Evolutionary conservation across 169 alveolate genomes (phyloP).

Genomic region (Plasmodium malariae): DNA sequence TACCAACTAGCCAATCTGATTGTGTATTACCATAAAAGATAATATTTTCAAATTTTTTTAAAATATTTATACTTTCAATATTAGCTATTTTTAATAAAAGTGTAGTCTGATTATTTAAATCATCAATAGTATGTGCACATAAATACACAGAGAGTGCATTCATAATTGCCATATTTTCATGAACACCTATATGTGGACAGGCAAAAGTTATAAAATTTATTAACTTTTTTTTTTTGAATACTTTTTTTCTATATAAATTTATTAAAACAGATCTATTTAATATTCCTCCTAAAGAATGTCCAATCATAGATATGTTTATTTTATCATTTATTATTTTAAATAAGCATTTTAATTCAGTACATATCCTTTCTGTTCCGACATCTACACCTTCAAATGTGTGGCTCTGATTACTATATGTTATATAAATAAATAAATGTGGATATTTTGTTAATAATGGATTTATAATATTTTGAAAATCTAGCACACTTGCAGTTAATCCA

Average conservation of each 20-base stretch:
- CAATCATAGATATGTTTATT: constrained; percentile 81
- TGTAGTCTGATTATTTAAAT: constrained; percentile 82
- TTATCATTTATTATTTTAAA: constrained; percentile 77
- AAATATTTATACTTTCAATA: constrained; percentile 65
- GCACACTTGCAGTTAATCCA: constrained; percentile 84
- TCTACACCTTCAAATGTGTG: constrained; percentile 84
- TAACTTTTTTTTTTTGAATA: constrained; percentile 76
- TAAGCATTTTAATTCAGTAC: constrained; percentile 78
- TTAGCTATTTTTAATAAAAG: constrained; percentile 78
- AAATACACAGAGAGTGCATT: constrained; percentile 70
- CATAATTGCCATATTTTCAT: constrained; percentile 81
- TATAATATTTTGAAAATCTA: constrained; percentile 77
- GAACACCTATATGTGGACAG: constrained; percentile 85
- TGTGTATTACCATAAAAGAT: constrained; percentile 84
- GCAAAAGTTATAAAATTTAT: constrained; percentile 83
- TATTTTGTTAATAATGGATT: constrained; percentile 74
- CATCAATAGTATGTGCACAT: constrained; percentile 82
- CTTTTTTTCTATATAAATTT: constrained; percentile 65
- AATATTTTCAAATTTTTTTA: constrained; percentile 79
- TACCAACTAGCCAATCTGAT: constrained; percentile 86
- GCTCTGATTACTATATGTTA: constrained; percentile 81
- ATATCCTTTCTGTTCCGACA: constrained; percentile 78
- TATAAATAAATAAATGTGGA: constrained; percentile 81
- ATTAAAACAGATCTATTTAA: constrained; percentile 76
- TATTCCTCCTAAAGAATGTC: constrained; percentile 87